These are phyloP conservation scores for Dendrobium chrysotoxum DNA, from an alignment of 106 monocot genomes.

Conservation along the genomic window DNA sequence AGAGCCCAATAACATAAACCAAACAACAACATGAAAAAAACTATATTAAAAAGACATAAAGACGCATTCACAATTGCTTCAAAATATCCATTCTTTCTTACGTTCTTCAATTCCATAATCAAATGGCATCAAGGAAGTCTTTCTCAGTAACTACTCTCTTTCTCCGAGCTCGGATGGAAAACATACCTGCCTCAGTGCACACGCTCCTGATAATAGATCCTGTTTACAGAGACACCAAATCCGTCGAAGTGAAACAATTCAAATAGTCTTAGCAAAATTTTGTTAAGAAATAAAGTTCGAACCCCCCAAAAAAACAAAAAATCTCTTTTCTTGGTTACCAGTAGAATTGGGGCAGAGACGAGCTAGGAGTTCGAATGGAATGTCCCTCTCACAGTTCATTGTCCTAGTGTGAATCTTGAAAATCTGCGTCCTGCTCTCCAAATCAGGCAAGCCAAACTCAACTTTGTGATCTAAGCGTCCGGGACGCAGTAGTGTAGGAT, in stretches of 20 bases:
- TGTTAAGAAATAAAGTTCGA: too few species aligned
- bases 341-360: constrained; percentile 97
- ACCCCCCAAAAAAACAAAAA: too few species aligned
- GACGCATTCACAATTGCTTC: too few species aligned
- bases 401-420: constrained; percentile 97
- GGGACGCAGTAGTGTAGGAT: constrained; percentile 84
- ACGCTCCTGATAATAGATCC: constrained; percentile 94
- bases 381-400: constrained; percentile 96
- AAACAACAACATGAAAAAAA: too few species aligned
- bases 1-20: too few species aligned
- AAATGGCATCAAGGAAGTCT: constrained; percentile 77
- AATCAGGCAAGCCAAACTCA: constrained; percentile 88
- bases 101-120: too few species aligned
- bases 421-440: constrained; percentile 92
- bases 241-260: not conserved
- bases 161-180: constrained; percentile 80
- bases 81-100: too few species aligned
- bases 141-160: constrained; percentile 97
- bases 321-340: constrained; percentile 27
- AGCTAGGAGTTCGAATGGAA: constrained; percentile 93
- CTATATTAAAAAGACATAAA: too few species aligned
- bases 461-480: constrained; percentile 92
- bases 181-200: constrained; percentile 99
- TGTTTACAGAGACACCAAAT: constrained; percentile 9
- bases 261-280: not conserved